These are phyloP conservation scores for Chlorociboria aeruginascens DNA, from an alignment of 495 filamentous ascomycete genomes.

Conservation along the genomic window DNA sequence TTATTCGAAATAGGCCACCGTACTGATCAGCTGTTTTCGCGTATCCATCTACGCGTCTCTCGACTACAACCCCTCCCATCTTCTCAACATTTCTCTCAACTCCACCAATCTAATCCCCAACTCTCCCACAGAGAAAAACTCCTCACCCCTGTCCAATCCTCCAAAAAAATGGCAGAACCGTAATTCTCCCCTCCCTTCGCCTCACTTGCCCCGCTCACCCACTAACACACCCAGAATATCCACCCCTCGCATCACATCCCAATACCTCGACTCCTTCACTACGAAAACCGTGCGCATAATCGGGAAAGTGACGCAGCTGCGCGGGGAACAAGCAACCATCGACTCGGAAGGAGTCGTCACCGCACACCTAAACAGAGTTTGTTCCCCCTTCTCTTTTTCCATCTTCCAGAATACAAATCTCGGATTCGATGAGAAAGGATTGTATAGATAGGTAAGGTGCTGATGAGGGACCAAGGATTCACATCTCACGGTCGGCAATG, in stretches of 20 bases:
- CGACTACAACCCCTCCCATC: neutral
- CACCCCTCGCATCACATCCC: slow-evolving; percentile 58
- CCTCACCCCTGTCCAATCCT: neutral
- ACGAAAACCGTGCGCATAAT: slow-evolving; percentile 70
- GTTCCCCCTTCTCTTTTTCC: neutral
- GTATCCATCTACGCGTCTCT: neutral
- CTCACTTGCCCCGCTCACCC: neutral
- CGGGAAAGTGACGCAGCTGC: slow-evolving; percentile 69
- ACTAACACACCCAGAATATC: slow-evolving; percentile 23
- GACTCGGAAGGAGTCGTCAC: slow-evolving; percentile 64
- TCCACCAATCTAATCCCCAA: neutral
- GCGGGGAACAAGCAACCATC: slow-evolving; percentile 70
- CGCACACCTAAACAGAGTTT: slow-evolving; percentile 51
- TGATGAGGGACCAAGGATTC: slow-evolving; percentile 42
- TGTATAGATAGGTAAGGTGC: neutral
- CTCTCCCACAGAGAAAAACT: neutral
- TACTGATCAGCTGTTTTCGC: neutral
- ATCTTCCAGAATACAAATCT: neutral
- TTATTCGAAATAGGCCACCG: too few relatives aligned
- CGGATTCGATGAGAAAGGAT: slow-evolving; percentile 5
- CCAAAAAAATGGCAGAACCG: neutral
- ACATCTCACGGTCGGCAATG: slow-evolving; percentile 65
- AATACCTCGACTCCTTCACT: slow-evolving; percentile 55
- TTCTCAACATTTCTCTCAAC: neutral
- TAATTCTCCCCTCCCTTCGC: neutral